Evolutionary conservation across 2,329 filamentous ascomycete genomes (phyloP).

Genomic region (Cytospora paraplurivora): DNA sequence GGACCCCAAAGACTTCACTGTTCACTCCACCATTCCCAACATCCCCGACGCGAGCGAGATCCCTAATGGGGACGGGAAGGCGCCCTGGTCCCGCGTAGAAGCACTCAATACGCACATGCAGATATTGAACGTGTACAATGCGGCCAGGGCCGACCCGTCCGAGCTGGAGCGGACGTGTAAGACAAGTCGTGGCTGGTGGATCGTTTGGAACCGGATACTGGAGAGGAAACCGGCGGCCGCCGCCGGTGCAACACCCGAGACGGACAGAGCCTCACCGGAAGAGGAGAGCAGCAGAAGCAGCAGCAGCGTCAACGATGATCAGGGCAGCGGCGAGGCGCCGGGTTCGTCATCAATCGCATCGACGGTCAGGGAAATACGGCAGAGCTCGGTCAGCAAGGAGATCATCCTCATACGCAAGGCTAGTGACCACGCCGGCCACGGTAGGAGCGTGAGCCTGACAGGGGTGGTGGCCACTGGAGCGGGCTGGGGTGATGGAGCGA

Average conservation of each 20-base stretch:
- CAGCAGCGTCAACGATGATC: constrained; percentile 22
- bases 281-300: not conserved
- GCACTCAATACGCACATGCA: constrained; percentile 67
- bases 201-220: constrained; percentile 64
- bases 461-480: constrained; percentile 42
- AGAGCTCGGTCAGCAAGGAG: constrained; percentile 52
- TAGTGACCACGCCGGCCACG: constrained; percentile 52
- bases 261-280: constrained; percentile 23
- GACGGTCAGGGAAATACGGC: constrained; percentile 5
- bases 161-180: constrained; percentile 65
- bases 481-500: constrained; percentile 57
- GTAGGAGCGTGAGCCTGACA: constrained; percentile 40
- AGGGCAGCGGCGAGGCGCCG: constrained; percentile 18
- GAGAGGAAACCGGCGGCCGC: constrained; percentile 38
- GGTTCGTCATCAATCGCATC: constrained; percentile 15
- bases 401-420: constrained; percentile 63
- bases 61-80: constrained; percentile 33
- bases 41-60: constrained; percentile 54
- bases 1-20: constrained; percentile 57
- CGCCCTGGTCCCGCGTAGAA: constrained; percentile 60
- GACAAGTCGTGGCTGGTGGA: constrained; percentile 69
- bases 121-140: constrained; percentile 58
- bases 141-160: constrained; percentile 45
- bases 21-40: constrained; percentile 67
- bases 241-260: not conserved